Percentiles rank a stretch among this genome's conserved stretches.
Conservation (phyloP, 306 rosid species). For the Castanopsis chinensis region DNA sequence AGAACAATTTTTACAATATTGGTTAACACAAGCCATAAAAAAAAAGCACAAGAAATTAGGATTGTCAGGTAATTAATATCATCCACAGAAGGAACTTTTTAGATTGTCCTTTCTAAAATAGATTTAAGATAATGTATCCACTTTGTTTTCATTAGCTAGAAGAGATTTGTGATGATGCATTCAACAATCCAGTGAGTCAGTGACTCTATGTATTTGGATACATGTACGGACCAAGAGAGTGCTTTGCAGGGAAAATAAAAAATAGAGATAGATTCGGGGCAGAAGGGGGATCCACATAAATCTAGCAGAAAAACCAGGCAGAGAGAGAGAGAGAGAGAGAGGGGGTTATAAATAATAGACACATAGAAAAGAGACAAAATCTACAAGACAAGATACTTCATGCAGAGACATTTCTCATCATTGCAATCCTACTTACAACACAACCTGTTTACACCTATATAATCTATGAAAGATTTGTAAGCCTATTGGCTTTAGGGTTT, state of each 20-base stretch:
- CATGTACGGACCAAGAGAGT: constrained; percentile 8
- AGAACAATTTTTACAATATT: too few relatives aligned
- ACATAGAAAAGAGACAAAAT: constrained; percentile 25
- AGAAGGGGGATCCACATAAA: constrained; percentile 28
- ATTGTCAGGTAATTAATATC: too few relatives aligned
- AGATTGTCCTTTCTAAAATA: too few relatives aligned
- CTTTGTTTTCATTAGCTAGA: neutral
- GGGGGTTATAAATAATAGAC: neutral
- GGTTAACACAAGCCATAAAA: too few relatives aligned
- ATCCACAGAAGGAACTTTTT: too few relatives aligned
- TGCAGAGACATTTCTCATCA: constrained; percentile 59
- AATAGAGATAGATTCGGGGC: constrained; percentile 54
- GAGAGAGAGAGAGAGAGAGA: constrained; percentile 37
- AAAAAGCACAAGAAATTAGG: too few relatives aligned
- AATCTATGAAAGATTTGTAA: neutral
- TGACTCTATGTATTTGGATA: neutral
- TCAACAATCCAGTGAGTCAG: neutral
- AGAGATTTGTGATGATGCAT: neutral
- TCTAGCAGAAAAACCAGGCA: constrained; percentile 34
- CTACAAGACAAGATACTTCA: constrained; percentile 50
- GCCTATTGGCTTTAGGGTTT: neutral
- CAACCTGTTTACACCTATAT: constrained; percentile 13
- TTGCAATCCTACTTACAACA: constrained; percentile 21
- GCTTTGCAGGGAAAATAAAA: constrained; percentile 36
- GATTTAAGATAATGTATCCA: too few relatives aligned